Conservation (phyloP, 441 rosid genomes). For the Bocquillonia castaneifolia region DNA sequence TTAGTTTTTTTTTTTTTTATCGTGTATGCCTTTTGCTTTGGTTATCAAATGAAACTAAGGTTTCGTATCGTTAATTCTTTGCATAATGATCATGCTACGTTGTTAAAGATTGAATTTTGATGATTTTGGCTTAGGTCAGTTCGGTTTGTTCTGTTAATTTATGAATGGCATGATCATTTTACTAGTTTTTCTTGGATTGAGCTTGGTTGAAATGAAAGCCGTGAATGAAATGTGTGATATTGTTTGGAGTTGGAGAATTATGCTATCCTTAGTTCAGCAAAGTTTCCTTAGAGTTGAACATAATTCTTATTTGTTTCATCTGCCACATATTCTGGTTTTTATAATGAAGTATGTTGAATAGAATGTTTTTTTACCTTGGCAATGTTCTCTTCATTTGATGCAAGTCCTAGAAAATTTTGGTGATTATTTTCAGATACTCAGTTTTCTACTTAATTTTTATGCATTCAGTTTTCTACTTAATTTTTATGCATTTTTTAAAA, state of each 20-base stretch:
- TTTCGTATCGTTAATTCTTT: conserved; percentile 4
- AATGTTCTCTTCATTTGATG: neutral
- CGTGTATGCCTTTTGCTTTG: conserved; percentile 21
- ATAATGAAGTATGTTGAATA: neutral
- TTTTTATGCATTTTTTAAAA: neutral
- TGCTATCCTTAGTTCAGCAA: too few relatives aligned
- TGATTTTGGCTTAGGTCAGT: neutral
- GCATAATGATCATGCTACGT: conserved; percentile 14
- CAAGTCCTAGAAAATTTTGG: neutral
- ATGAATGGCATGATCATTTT: neutral
- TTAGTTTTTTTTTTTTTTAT: conserved; percentile 21
- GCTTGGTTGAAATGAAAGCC: neutral
- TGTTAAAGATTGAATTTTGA: conserved; percentile 8
- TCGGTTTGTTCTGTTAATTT: neutral
- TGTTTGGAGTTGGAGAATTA: neutral
- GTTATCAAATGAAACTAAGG: conserved; percentile 26
- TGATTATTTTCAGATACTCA: neutral
- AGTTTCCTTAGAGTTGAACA: neutral
- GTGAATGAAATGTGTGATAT: neutral
- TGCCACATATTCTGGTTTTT: neutral
- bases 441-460: neutral
- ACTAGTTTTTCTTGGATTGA: neutral
- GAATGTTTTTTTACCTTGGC: neutral
- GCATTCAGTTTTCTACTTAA: neutral
- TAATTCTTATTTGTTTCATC: neutral